phyloP scores from a whole-genome alignment of 192 early-diverging fungal genomes.

The Linnemannia schmuckeri region DNA sequence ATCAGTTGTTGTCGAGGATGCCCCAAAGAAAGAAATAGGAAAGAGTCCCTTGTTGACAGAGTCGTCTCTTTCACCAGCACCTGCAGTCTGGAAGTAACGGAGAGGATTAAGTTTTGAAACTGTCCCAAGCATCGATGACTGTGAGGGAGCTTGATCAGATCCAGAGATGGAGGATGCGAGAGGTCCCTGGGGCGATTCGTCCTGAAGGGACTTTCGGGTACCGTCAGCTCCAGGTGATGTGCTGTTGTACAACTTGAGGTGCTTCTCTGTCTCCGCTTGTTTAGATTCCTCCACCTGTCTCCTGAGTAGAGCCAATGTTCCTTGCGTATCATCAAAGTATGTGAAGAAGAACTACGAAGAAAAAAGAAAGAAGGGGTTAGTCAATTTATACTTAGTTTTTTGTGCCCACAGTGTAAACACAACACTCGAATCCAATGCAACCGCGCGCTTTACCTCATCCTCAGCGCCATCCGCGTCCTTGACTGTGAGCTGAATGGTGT shows the following conservation, averaged over 20 bases:
- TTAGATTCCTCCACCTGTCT: slow-evolving; percentile 31
- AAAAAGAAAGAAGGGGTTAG: not conserved
- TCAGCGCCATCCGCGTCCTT: slow-evolving; percentile 66
- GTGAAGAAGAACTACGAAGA: slow-evolving; percentile 72
- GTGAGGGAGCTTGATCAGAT: not conserved
- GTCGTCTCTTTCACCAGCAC: not conserved
- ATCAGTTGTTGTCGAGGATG: slow-evolving; percentile 25
- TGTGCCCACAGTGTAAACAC: not conserved
- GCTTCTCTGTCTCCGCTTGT: not conserved
- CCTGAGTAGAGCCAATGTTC: slow-evolving; percentile 38
- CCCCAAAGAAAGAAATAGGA: not conserved
- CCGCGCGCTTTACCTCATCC: slow-evolving; percentile 61
- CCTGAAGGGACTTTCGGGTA: not conserved
- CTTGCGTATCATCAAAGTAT: slow-evolving; percentile 69
- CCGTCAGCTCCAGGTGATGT: not conserved
- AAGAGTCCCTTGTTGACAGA: not conserved
- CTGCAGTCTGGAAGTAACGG: slow-evolving; percentile 5
- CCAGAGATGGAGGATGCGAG: slow-evolving; percentile 22
- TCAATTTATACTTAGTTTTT: not conserved
- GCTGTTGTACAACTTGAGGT: slow-evolving; percentile 5
- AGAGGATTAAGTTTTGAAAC: slow-evolving; percentile 23
- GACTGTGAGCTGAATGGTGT: slow-evolving; percentile 65
- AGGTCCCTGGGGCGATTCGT: slow-evolving; percentile 14
- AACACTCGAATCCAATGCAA: not conserved
- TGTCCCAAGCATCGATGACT: not conserved